Conservation (phyloP, 2,329 filamentous ascomycete species). For the Aschersonia sp. region DNA sequence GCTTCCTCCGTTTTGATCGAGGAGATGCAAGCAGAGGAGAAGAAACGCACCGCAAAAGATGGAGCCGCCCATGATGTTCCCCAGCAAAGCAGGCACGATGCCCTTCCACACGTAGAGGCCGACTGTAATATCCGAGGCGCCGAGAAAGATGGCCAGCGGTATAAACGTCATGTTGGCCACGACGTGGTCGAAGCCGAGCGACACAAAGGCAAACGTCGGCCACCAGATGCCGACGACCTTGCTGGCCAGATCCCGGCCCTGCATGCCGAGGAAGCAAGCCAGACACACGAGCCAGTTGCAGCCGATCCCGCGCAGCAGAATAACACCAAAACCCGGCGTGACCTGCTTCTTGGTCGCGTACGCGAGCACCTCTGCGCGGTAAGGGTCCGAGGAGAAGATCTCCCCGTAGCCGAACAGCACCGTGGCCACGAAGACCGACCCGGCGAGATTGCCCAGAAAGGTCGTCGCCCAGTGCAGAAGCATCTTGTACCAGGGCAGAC, state of each 20-base stretch:
- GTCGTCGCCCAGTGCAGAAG: constrained; percentile 25
- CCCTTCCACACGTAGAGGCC: constrained; percentile 43
- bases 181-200: constrained; percentile 38
- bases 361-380: constrained; percentile 24
- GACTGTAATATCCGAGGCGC: constrained; percentile 26
- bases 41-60: constrained; percentile 30
- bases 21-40: neutral
- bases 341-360: constrained; percentile 34
- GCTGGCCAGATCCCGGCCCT: constrained; percentile 33
- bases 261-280: constrained; percentile 31
- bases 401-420: constrained; percentile 33
- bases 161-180: constrained; percentile 43
- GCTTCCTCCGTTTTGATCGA: neutral
- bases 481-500: constrained; percentile 10
- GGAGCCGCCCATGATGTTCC: constrained; percentile 38
- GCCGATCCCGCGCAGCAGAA: constrained; percentile 39
- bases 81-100: constrained; percentile 35
- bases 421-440: constrained; percentile 30
- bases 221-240: constrained; percentile 43
- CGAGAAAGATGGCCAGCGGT: constrained; percentile 34
- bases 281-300: constrained; percentile 45
- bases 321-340: constrained; percentile 31
- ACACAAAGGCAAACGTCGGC: constrained; percentile 39
- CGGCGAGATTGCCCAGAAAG: constrained; percentile 33
- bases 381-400: constrained; percentile 27